Evolutionary conservation across 305 asterid species (phyloP), one percentile per base, ranked within the genome.

Genomic region (Fraxinus platypoda): DNA sequence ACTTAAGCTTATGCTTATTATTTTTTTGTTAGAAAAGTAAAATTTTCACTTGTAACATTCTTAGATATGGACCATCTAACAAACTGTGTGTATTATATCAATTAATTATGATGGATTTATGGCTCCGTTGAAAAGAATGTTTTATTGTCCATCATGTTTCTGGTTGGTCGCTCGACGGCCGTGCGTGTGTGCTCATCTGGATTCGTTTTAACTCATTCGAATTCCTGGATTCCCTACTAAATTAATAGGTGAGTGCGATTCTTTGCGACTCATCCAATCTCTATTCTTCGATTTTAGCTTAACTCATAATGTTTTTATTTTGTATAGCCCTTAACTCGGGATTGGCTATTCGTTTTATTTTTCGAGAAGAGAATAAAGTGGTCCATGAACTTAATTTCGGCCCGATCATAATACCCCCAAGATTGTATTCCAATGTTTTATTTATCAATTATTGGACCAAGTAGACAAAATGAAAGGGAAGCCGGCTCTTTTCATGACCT

Each of bases 21-120:
- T 38, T 38, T 37, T 70, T 31, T 76, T 17, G 4, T n/a, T 74
- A 30, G 34, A 17, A 74, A 54, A n/a, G 59, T 76, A 33, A 30
- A 80, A 68, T 8, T 4, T 80, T 72, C 74, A 52, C 41, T 75
- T 37, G n/a, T 77, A 77, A 54, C 25, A 23, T 41, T 83, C 34
- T 33, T 4, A 75, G 87, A 86, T 81, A 68, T 49, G 41, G 86
- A 81, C 76, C 31, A 38, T 54, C 84, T 46, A 86, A 86, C 88
- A 81, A 86, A 83, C 80, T 43, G 70, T 41, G 34, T 12, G 4
- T n/a, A 43, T 43, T 43, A 43, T 43, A 2, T 43, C 17, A 43
- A 43, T 43, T 43, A 43, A 2, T 12, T 43, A 43, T 11, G 49
- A 41, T 41, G 49, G 49, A 41, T 9, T 41, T 41, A 9, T 41